Conservation (phyloP, 202 grass and related monocot species). For the Saccharum hybrid region DNA sequence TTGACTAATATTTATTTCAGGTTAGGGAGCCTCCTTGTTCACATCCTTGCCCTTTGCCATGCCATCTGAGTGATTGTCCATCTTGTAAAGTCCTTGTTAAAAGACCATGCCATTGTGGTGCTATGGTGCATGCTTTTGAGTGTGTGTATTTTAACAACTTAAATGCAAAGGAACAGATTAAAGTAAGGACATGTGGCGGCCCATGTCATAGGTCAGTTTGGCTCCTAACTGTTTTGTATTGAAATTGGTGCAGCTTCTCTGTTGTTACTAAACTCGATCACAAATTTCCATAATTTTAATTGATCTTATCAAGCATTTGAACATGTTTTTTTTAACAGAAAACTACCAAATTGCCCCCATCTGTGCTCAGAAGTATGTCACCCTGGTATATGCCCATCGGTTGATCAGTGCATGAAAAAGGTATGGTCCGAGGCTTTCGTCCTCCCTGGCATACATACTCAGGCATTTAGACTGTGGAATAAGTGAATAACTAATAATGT, state of each 20-base stretch:
- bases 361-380: constrained; percentile 95
- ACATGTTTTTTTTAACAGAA: constrained; percentile 55
- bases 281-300: not conserved
- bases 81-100: constrained; percentile 93
- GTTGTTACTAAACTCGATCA: not conserved
- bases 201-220: constrained; percentile 81
- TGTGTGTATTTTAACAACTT: constrained; percentile 85
- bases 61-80: constrained; percentile 73
- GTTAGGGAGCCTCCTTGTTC: constrained; percentile 77
- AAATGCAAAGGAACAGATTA: constrained; percentile 61
- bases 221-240: constrained; percentile 35
- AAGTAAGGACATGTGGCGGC: constrained; percentile 74
- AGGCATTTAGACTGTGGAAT: not conserved
- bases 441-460: constrained; percentile 13
- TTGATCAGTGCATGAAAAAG: constrained; percentile 89
- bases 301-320: constrained; percentile 23
- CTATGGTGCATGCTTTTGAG: constrained; percentile 89
- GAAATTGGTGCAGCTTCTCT: constrained; percentile 20
- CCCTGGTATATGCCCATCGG: constrained; percentile 80
- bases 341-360: constrained; percentile 84
- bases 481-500: constrained; percentile 29
- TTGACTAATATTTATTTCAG: constrained; percentile 59
- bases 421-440: constrained; percentile 37
- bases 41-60: constrained; percentile 80
- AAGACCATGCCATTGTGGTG: constrained; percentile 85